These are phyloP conservation scores for Aspergillus fijiensis DNA, from an alignment of 2,329 filamentous ascomycete genomes.

Conservation along the genomic window DNA sequence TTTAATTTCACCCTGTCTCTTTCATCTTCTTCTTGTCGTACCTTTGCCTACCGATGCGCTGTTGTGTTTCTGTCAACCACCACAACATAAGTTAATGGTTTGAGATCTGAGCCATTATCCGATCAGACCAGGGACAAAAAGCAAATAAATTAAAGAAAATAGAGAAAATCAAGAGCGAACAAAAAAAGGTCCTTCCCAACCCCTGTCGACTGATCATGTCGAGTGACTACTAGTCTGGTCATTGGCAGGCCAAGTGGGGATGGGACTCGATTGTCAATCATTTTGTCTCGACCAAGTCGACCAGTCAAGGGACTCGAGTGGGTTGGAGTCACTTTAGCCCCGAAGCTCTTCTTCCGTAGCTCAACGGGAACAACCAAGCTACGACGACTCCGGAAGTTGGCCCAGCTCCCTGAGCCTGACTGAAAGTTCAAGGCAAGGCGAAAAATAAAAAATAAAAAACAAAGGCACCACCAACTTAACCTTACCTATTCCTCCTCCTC, in stretches of 20 bases:
- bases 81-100: background rate
- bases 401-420: slow-evolving; percentile 7
- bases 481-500: background rate
- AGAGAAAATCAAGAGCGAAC: background rate
- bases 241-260: slow-evolving; percentile 19
- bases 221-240: slow-evolving; percentile 13
- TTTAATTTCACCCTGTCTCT: background rate
- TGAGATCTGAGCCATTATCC: slow-evolving; percentile 7
- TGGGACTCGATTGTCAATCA: slow-evolving; percentile 24
- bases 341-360: background rate
- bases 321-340: background rate
- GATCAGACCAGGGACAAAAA: slow-evolving; percentile 8
- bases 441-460: slow-evolving; percentile 1
- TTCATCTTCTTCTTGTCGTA: background rate
- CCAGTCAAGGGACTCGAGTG: slow-evolving; percentile 11
- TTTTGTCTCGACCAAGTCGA: slow-evolving; percentile 19
- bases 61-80: no score
- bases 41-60: no score
- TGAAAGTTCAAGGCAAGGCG: slow-evolving; percentile 2
- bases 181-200: slow-evolving; percentile 2
- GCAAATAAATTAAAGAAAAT: background rate
- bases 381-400: background rate
- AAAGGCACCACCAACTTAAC: background rate
- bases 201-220: slow-evolving; percentile 18
- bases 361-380: slow-evolving; percentile 1